Percentiles rank a stretch among this genome's conserved stretches.
These are phyloP conservation scores for Monilinia vaccinii-corymbosi DNA, from an alignment of 2,329 filamentous ascomycete species.

Conservation along the genomic window DNA sequence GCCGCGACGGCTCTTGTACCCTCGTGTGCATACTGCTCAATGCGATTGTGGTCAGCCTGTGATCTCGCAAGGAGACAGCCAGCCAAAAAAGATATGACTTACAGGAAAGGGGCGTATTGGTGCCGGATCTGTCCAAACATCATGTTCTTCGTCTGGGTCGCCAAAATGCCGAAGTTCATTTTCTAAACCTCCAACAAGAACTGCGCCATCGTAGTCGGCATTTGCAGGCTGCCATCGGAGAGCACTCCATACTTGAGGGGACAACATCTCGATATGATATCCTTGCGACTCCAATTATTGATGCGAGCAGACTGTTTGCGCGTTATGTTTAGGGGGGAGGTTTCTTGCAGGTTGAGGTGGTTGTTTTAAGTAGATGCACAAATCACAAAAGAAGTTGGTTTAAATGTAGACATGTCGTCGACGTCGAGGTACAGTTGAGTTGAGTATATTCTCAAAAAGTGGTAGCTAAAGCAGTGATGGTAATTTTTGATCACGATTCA, in stretches of 20 bases:
- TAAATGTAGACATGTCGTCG: background rate
- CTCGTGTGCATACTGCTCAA: background rate
- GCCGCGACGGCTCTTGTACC: background rate
- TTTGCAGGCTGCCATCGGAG: background rate
- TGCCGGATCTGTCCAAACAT: background rate
- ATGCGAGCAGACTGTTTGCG: background rate
- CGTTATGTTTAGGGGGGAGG: background rate
- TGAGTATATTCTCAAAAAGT: background rate
- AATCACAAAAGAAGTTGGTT: background rate
- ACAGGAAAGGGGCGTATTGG: background rate
- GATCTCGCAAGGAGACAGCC: too few relatives aligned
- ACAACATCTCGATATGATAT: background rate
- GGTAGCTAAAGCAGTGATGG: too few relatives aligned
- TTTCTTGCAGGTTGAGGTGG: background rate
- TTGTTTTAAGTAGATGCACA: background rate
- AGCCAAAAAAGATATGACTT: background rate
- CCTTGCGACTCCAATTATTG: background rate
- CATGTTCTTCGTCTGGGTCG: background rate
- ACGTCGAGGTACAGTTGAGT: background rate
- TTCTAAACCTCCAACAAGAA: background rate
- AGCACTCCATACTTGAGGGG: background rate
- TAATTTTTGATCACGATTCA: too few relatives aligned
- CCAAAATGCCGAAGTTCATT: conserved; percentile 1
- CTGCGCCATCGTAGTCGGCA: conserved; percentile 2
- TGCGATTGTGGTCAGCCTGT: background rate